Percentiles rank a stretch among this genome's conserved stretches.
phyloP scores from a whole-genome alignment of 1,284 basidiomycete genomes.

The Boletus holoroseus region DNA sequence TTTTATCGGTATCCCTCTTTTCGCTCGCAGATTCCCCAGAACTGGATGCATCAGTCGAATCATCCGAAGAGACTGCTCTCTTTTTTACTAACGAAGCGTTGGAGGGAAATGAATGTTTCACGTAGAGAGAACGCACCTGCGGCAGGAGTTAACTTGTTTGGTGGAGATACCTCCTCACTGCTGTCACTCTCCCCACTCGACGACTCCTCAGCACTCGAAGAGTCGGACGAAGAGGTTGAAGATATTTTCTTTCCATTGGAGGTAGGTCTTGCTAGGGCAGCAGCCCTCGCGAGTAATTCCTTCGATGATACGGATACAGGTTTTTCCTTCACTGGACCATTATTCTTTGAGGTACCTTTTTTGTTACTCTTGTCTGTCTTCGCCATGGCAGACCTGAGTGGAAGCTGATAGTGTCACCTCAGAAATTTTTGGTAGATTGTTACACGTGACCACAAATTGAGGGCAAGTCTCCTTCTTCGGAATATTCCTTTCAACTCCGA shows the following conservation, averaged over 20 bases:
- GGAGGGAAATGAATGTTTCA: not conserved
- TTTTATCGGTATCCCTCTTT: not conserved
- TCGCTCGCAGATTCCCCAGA: slow-evolving; percentile 14
- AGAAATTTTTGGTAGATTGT: slow-evolving; percentile 23
- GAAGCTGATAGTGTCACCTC: slow-evolving; percentile 3
- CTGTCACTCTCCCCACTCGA: slow-evolving; percentile 2
- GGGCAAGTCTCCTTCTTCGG: slow-evolving; percentile 22
- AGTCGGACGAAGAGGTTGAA: not conserved
- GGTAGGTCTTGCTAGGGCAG: slow-evolving; percentile 17
- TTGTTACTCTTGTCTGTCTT: slow-evolving; percentile 39
- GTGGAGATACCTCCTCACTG: not conserved
- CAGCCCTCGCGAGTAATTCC: slow-evolving; percentile 28
- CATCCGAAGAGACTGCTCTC: not conserved
- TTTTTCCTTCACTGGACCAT: slow-evolving; percentile 11
- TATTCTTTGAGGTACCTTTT: slow-evolving; percentile 17
- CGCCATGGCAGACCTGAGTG: slow-evolving; percentile 32
- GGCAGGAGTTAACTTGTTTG: not conserved
- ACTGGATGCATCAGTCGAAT: slow-evolving; percentile 8
- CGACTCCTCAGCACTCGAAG: slow-evolving; percentile 3
- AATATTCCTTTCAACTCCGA: no score
- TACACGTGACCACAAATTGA: slow-evolving; percentile 29
- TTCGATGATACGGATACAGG: slow-evolving; percentile 15
- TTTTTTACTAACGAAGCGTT: slow-evolving; percentile 4
- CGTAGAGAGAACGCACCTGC: not conserved
- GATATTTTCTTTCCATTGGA: not conserved